Evolutionary conservation across 805 yeast species (phyloP).

Genomic region (Schwanniomyces pseudopolymorphus): DNA sequence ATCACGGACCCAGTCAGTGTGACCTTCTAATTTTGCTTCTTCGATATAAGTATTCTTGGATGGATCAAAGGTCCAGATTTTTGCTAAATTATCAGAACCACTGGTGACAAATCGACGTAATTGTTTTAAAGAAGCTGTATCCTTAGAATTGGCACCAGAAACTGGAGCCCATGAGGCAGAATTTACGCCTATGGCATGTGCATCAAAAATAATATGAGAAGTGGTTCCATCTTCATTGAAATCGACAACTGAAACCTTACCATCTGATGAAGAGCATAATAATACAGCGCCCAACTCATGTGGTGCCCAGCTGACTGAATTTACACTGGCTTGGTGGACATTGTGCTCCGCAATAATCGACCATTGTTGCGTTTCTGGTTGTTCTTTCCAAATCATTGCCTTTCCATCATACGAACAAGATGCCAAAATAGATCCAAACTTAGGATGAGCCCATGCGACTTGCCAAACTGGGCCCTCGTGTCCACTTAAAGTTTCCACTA

Average conservation of each 20-base stretch:
- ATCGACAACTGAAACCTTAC: constrained; percentile 85
- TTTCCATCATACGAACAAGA: constrained; percentile 95
- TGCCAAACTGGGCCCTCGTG: constrained; percentile 99
- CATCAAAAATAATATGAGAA: constrained; percentile 61
- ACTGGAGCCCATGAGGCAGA: constrained; percentile 94
- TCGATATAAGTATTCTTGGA: constrained; percentile 56
- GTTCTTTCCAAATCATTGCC: constrained; percentile 91
- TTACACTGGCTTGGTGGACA: constrained; percentile 91
- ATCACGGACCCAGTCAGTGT: constrained; percentile 98
- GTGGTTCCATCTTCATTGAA: constrained; percentile 87
- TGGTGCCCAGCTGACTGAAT: constrained; percentile 95
- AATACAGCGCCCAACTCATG: constrained; percentile 93
- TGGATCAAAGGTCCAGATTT: constrained; percentile 78
- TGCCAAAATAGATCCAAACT: constrained; percentile 92
- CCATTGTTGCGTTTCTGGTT: constrained; percentile 79
- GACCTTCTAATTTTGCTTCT: constrained; percentile 83
- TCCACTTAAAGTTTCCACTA: constrained; percentile 82
- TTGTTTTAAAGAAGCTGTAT: constrained; percentile 29
- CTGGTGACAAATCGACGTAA: constrained; percentile 85
- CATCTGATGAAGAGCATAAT: constrained; percentile 90
- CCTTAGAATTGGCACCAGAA: constrained; percentile 29
- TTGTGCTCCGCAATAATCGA: constrained; percentile 80
- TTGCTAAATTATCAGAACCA: constrained; percentile 92
- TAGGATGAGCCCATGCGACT: constrained; percentile 98
- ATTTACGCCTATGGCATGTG: constrained; percentile 93